Base-by-base conservation (phyloP, 2,329 filamentous ascomycete species). In the Venturia pyrina region DNA sequence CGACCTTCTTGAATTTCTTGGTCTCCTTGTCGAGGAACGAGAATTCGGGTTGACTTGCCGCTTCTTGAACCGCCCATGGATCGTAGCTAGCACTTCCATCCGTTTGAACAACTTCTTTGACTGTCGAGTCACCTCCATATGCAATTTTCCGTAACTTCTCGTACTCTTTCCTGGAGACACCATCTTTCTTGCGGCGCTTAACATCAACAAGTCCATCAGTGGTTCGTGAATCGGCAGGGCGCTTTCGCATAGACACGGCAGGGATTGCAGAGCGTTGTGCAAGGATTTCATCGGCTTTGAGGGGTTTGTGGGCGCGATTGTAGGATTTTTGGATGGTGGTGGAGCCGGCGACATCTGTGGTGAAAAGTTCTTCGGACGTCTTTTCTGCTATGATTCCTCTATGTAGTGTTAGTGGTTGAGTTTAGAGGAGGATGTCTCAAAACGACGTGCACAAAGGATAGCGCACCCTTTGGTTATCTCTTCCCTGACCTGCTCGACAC, bases 261-360 rank as follows among this genome's bases (percentile, higher is more conserved):
- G 91, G 89, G 10, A 98, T 84, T 15, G 87, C 87, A 44, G 93
- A 97, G 68, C 95, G 88, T 72, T 88, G 83, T 40, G 89, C 87
- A 71, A 99, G 87, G 69, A 99, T 98, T 74, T 98, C 90, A 74
- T 99, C 93, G 69, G 88, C 87, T 77, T 91, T 96, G 70, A 99
- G 85, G 5, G 84, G 83, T 79, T 96, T 97, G 74, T 87, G 85
- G 69, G 81, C 79, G 74, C 88, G 89, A 68, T 85, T 82, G 71
- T 86, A 82, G 68, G 84, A 78, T 73, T 87, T 89, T 66, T 85
- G 81, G 68, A 92, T 85, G 64, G 83, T 79, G 62, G 82, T 78
- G 71, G 92, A 88, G 68, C 93, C 91, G 62, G 82, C 81, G 1
- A 86, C 86, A 74, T 98, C 95, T 73, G 97, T 78, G 43, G 87